A percentile compares a stretch with the other conserved stretches of the same genome.
Conservation (phyloP, 2,329 filamentous ascomycete genomes). For the Cordyceps tenuipes region DNA sequence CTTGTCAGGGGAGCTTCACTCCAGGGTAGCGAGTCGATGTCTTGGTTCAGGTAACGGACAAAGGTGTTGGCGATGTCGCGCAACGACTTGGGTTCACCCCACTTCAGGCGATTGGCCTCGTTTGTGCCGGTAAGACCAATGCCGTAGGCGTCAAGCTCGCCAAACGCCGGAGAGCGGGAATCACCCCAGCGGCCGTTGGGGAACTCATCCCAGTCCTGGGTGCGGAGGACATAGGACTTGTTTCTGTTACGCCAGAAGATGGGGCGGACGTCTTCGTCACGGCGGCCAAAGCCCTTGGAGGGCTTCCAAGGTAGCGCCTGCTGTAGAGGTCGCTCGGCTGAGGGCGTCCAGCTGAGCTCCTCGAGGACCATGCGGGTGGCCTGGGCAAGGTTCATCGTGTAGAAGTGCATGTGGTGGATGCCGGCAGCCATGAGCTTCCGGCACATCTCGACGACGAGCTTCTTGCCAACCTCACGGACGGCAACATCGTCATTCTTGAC, state of each 20-base stretch:
- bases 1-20: constrained; percentile 79
- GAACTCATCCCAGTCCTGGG: constrained; percentile 98
- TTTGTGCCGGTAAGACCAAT: constrained; percentile 91
- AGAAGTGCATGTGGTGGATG: constrained; percentile 88
- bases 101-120: constrained; percentile 89
- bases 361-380: constrained; percentile 91
- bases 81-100: constrained; percentile 76
- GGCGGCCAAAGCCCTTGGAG: constrained; percentile 78
- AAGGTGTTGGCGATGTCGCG: constrained; percentile 78
- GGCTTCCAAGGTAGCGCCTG: constrained; percentile 95
- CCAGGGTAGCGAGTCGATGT: constrained; percentile 82
- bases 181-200: constrained; percentile 99
- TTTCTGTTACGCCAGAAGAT: constrained; percentile 99
- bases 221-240: constrained; percentile 89
- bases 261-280: constrained; percentile 90
- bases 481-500: constrained; percentile 95
- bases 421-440: constrained; percentile 74
- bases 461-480: constrained; percentile 82
- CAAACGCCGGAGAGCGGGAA: constrained; percentile 89
- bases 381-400: constrained; percentile 98
- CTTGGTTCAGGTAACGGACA: constrained; percentile 72
- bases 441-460: constrained; percentile 82
- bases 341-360: constrained; percentile 75
- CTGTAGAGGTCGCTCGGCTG: constrained; percentile 67
- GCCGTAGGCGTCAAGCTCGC: constrained; percentile 88